phyloP scores from a whole-genome alignment of 345 rosid genomes.

The Brassica carinata region DNA sequence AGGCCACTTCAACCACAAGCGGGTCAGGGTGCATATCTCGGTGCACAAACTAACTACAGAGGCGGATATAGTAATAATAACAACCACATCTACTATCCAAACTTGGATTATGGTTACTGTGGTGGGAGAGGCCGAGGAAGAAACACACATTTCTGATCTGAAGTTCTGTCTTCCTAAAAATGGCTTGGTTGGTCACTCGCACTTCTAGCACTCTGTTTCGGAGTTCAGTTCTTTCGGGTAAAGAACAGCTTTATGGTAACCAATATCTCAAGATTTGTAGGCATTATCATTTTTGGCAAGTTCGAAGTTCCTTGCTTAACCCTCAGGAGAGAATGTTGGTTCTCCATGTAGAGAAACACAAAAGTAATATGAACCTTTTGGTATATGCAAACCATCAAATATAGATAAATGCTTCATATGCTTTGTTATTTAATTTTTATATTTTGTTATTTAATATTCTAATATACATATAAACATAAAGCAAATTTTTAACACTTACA shows the following conservation, averaged over 20 bases:
- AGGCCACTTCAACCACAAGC: conserved; percentile 34
- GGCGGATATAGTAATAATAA: conserved; percentile 18
- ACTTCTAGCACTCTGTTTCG: not conserved
- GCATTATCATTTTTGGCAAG: conserved; percentile 25
- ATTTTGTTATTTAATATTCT: conserved; percentile 1
- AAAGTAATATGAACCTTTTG: conserved; percentile 31
- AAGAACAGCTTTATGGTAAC: not conserved
- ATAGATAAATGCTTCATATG: not conserved
- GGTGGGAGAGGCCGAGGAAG: conserved; percentile 34
- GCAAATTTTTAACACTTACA: conserved; percentile 31
- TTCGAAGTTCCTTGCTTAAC: conserved; percentile 6
- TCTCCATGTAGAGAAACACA: conserved; percentile 21
- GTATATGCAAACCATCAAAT: conserved; percentile 23
- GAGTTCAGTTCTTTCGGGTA: not conserved
- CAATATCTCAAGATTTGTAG: conserved; percentile 16
- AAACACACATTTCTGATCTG: conserved; percentile 30
- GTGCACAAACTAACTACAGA: conserved; percentile 36
- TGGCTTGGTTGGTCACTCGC: not conserved
- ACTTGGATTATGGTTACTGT: conserved; percentile 30
- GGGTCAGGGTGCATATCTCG: conserved; percentile 40
- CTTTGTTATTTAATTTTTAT: not conserved
- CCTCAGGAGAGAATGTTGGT: conserved; percentile 23
- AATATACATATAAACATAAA: conserved; percentile 15
- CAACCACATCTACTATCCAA: conserved; percentile 13
- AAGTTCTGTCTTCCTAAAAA: not conserved